These are phyloP conservation scores for Paracamarosporium sp. DNA, from an alignment of 2,329 filamentous ascomycete genomes.

Conservation along the genomic window DNA sequence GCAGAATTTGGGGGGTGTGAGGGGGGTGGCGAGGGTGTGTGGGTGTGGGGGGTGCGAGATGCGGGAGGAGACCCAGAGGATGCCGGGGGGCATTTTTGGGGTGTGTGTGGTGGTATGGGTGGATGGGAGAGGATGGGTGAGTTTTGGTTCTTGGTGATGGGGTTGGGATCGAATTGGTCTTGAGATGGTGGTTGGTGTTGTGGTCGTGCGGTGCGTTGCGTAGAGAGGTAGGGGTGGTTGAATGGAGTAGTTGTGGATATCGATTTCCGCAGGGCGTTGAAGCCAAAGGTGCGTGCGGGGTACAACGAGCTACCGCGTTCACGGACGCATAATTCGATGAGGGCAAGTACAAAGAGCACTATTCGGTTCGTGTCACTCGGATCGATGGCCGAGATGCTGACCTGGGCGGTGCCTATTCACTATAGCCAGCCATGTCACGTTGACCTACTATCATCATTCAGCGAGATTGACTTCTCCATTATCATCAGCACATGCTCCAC, in stretches of 20 bases:
- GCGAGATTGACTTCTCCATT: slow-evolving; percentile 4
- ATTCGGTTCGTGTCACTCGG: no score
- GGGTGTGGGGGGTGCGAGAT: slow-evolving; percentile 8
- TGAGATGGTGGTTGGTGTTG: not conserved
- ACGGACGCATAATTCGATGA: not conserved
- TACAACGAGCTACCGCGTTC: not conserved
- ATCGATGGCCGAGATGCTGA: no score
- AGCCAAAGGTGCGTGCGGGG: not conserved
- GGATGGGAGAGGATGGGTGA: not conserved
- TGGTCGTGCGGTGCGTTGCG: no score
- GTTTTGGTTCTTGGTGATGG: not conserved
- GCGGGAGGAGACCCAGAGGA: slow-evolving; percentile 36
- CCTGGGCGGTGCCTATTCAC: no score
- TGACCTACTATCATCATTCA: not conserved
- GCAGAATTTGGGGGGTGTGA: not conserved
- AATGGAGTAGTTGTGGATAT: not conserved
- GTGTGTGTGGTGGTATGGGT: not conserved
- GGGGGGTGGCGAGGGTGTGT: not conserved
- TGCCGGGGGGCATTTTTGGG: slow-evolving; percentile 26
- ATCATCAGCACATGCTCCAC: slow-evolving; percentile 11
- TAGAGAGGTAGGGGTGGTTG: not conserved
- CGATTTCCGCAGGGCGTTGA: not conserved
- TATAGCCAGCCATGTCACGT: no score
- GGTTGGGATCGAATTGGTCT: not conserved
- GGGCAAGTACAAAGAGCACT: no score